Percentiles rank a stretch among this genome's conserved stretches.
These are phyloP conservation scores for Thielaviopsis euricoi DNA, from an alignment of 2,329 filamentous ascomycete genomes.

Conservation along the genomic window DNA sequence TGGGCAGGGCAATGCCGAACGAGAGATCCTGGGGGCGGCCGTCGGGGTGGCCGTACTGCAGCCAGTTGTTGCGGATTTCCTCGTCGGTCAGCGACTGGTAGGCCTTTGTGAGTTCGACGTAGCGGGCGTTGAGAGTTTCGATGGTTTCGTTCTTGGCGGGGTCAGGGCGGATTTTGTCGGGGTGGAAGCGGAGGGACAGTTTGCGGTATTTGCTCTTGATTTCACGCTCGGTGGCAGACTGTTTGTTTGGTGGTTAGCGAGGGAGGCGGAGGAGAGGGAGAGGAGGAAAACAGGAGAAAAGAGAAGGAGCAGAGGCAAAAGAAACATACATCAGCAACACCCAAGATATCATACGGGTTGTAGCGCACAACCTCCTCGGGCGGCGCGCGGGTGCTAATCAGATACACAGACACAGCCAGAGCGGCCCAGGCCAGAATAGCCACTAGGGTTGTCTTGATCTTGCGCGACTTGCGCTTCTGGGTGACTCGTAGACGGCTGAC, in stretches of 20 bases:
- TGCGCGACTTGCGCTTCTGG: conserved; percentile 79
- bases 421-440: conserved; percentile 63
- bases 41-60: conserved; percentile 90
- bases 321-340: conserved; percentile 54
- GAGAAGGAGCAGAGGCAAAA: neutral
- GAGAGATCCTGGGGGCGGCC: conserved; percentile 88
- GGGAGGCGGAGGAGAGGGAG: neutral
- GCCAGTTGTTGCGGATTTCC: conserved; percentile 90
- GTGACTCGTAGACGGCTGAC: conserved; percentile 69
- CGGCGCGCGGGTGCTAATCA: conserved; percentile 46
- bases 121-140: conserved; percentile 70
- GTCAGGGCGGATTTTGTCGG: conserved; percentile 81
- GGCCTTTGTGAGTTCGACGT: conserved; percentile 91
- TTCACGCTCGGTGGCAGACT: conserved; percentile 71
- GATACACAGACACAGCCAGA: conserved; percentile 82
- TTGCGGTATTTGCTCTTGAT: conserved; percentile 86
- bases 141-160: conserved; percentile 74
- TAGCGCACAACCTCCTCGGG: conserved; percentile 48
- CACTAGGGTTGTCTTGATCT: conserved; percentile 66
- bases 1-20: conserved; percentile 89
- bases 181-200: conserved; percentile 74
- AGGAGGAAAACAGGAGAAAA: neutral
- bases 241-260: conserved; percentile 20
- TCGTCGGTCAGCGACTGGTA: conserved; percentile 97
- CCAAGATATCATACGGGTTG: conserved; percentile 93